Conservation (phyloP, 495 filamentous ascomycete genomes). For the Hypoxylon lenormandii region DNA sequence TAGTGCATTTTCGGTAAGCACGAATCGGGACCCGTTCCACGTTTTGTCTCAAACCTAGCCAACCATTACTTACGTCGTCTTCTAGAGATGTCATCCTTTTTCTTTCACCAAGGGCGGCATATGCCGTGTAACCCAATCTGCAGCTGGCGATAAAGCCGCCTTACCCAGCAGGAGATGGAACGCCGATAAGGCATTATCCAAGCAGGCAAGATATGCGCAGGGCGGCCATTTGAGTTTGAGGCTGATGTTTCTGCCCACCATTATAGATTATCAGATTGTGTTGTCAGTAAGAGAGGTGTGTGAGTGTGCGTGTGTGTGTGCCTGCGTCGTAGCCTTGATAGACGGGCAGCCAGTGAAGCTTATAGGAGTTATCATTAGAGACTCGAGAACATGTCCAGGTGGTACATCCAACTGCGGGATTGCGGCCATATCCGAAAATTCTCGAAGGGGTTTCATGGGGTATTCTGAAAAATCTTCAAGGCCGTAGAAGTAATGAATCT, state of each 20-base stretch:
- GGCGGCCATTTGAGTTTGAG: constrained; percentile 41
- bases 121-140: constrained; percentile 42
- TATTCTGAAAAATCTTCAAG: constrained; percentile 9
- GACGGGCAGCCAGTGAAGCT: constrained; percentile 1
- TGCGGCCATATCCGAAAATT: constrained; percentile 13
- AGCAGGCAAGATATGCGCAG: constrained; percentile 31
- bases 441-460: not conserved
- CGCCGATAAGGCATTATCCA: constrained; percentile 30
- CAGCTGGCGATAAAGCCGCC: constrained; percentile 46
- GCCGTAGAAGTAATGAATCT: constrained; percentile 18
- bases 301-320: not conserved
- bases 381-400: constrained; percentile 11
- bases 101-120: constrained; percentile 14
- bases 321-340: constrained; percentile 12
- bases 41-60: constrained; percentile 42
- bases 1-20: constrained; percentile 26
- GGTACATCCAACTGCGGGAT: constrained; percentile 6
- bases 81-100: constrained; percentile 34
- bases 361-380: constrained; percentile 15
- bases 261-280: constrained; percentile 26
- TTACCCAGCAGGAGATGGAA: constrained; percentile 41
- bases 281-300: constrained; percentile 5
- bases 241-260: constrained; percentile 46
- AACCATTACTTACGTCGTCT: constrained; percentile 27
- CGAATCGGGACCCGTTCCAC: constrained; percentile 49